These are phyloP conservation scores for Plasmodium relictum DNA, from an alignment of 169 alveolate genomes.

Conservation along the genomic window DNA sequence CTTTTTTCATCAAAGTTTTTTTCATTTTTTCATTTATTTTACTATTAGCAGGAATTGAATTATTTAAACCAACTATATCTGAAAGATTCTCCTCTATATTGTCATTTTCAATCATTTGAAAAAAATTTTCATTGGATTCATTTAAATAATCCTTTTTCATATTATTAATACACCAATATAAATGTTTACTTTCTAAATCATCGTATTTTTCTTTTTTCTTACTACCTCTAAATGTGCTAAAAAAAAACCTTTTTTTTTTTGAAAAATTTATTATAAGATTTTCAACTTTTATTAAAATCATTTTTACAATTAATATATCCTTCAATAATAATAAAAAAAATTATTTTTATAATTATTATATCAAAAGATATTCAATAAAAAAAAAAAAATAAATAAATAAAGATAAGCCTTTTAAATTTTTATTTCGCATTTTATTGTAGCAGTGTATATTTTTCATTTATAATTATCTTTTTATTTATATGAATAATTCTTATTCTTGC, in stretches of 20 bases:
- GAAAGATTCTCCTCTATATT: slow-evolving; percentile 50
- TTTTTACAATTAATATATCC: no score
- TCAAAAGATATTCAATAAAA: no score
- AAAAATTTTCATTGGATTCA: slow-evolving; percentile 25
- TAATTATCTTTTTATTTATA: no score
- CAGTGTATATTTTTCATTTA: no score
- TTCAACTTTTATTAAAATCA: no score
- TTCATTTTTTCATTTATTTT: slow-evolving; percentile 31
- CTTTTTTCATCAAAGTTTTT: slow-evolving; percentile 4
- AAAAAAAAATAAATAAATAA: no score
- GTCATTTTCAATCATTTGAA: slow-evolving; percentile 31
- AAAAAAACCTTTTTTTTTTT: slow-evolving; percentile 1
- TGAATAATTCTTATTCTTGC: no score
- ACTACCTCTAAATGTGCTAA: slow-evolving; percentile 41
- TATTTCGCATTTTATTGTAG: no score
- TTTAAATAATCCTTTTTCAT: slow-evolving; percentile 53
- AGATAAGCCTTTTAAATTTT: no score
- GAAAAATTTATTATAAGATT: neutral
- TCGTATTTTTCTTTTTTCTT: slow-evolving; percentile 57
- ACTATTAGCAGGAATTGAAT: slow-evolving; percentile 26
- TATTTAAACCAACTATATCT: slow-evolving; percentile 50
- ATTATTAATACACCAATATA: slow-evolving; percentile 64
- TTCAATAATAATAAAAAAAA: no score
- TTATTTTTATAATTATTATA: no score
- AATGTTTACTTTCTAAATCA: slow-evolving; percentile 64